Base-by-base conservation (phyloP, 345 rosid species). In the Arabis hirsuta region DNA sequence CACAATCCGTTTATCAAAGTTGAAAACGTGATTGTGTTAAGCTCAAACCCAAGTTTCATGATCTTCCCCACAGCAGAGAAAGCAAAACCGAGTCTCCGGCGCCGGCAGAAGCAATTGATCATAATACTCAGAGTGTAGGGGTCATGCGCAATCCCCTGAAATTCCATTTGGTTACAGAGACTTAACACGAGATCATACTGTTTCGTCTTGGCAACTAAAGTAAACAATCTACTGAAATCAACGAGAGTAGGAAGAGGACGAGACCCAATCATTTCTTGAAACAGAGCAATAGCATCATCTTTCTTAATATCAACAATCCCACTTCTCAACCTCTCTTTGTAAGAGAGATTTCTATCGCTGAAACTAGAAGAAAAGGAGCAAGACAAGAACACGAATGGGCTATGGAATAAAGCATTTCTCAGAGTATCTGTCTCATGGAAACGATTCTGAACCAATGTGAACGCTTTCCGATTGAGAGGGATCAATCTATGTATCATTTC, bases 111-210 rank as follows among this genome's bases (percentile, higher is more conserved):
- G 1, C 51, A 61, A n/a, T 42, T 61, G 9, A 61, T 61, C 38
- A 26, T 13, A 12, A 42, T 61, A 42, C 1, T 61, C 1, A 44
- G 3, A 27, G 66, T 43, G 67, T 27, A 62, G 41, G n/a, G 0
- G 11, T 44, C 1, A 61, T 43, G 65, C 0, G 51, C 4, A 42
- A 61, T 24, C 11, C 66, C 53, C 2, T 42, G 3, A 26, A 44
- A 27, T 45, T 62, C 67, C 42, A 62, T 62, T 27, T 45, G 67
- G 19, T 42, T 42, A 34, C 7, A 60, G 50, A 60, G 20, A 57
- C 0, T 4, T 56, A 56, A 34, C 0, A 56, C 43, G 0, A 56
- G n/a, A 16, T 38, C 4, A 12, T 57, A 57, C 62, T 19, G 46
- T 9, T 57, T 57, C 3, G 29, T 57, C 19, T 0, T 57, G 9